Conservation (phyloP, 2,329 filamentous ascomycete genomes). For the Alternaria tenuissima region DNA sequence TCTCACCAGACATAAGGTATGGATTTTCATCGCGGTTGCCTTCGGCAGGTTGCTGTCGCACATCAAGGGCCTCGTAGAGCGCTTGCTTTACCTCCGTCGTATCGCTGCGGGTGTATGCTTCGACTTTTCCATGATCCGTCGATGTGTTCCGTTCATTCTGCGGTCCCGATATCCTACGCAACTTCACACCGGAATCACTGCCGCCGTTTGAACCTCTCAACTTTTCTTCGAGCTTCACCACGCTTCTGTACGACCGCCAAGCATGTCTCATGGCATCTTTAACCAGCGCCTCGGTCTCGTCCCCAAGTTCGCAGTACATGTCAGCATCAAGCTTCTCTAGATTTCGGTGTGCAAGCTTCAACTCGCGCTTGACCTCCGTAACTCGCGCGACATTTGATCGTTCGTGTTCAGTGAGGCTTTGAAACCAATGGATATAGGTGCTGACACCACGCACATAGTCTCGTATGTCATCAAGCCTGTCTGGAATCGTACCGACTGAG, state of each 20-base stretch:
- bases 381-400: constrained; percentile 23
- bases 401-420: constrained; percentile 23
- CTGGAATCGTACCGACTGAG: background rate
- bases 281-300: constrained; percentile 17
- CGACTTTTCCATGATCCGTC: background rate
- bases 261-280: constrained; percentile 24
- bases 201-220: constrained; percentile 4
- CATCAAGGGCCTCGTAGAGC: background rate
- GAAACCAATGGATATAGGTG: constrained; percentile 24
- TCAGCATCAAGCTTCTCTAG: constrained; percentile 33
- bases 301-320: constrained; percentile 14
- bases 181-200: background rate
- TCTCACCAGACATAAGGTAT: constrained; percentile 2
- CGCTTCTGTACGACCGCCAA: constrained; percentile 31
- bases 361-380: constrained; percentile 30
- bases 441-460: constrained; percentile 2
- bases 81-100: background rate
- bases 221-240: constrained; percentile 29
- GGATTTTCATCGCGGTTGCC: background rate
- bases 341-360: constrained; percentile 29
- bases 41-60: background rate
- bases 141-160: background rate
- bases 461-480: constrained; percentile 8
- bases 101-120: background rate
- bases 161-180: background rate